These are phyloP conservation scores for Hyphopichia homilentoma DNA, from an alignment of 805 yeast genomes.

Conservation along the genomic window DNA sequence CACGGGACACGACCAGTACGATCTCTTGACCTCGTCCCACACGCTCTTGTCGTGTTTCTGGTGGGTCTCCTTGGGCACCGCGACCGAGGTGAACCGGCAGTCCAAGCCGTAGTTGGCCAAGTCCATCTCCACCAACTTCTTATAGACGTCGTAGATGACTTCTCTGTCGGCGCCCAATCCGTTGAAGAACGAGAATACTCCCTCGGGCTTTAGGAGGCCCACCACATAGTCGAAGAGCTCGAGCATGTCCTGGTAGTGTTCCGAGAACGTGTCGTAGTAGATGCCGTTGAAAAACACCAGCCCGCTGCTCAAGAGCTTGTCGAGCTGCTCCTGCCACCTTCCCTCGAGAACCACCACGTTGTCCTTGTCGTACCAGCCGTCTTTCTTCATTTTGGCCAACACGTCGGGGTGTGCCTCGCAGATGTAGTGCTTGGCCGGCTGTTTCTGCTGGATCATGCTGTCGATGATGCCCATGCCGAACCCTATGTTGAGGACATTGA, in stretches of 20 bases:
- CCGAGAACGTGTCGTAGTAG: constrained; percentile 91
- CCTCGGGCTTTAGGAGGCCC: constrained; percentile 77
- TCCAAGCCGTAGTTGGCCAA: constrained; percentile 72
- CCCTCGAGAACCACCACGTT: constrained; percentile 78
- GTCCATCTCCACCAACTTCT: constrained; percentile 75
- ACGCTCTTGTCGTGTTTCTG: constrained; percentile 35
- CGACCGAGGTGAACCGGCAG: constrained; percentile 50
- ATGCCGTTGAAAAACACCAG: constrained; percentile 85
- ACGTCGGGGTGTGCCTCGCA: constrained; percentile 96
- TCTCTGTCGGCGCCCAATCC: constrained; percentile 56
- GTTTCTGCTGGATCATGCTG: constrained; percentile 56
- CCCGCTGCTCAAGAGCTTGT: constrained; percentile 53
- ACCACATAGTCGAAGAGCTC: constrained; percentile 78
- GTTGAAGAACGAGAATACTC: constrained; percentile 86
- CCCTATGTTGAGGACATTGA: constrained; percentile 75
- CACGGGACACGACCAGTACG: constrained; percentile 67
- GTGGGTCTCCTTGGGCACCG: constrained; percentile 33
- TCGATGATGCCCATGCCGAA: constrained; percentile 98
- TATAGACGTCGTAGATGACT: constrained; percentile 64
- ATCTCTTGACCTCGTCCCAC: constrained; percentile 59
- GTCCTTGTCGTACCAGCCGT: constrained; percentile 79
- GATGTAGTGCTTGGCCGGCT: constrained; percentile 74
- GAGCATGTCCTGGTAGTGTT: constrained; percentile 84
- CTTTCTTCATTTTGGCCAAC: constrained; percentile 55
- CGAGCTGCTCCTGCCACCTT: constrained; percentile 87